Base-by-base conservation (phyloP, 805 yeast species). In the Saturnispora quitensis region DNA sequence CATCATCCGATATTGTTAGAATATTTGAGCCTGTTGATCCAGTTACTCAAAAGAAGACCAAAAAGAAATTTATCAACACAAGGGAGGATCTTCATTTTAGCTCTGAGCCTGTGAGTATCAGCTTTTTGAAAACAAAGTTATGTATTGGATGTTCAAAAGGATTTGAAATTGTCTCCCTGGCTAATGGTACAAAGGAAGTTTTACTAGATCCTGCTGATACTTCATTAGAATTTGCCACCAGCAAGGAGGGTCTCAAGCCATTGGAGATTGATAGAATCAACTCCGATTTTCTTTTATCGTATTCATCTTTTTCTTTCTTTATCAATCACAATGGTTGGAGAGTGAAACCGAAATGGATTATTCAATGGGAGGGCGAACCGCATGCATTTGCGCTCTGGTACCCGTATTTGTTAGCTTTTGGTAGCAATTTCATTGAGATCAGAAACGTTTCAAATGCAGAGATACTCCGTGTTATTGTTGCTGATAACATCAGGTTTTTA, bases 181-280 rank as follows among this genome's bases (percentile, higher is more conserved):
- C 85, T 54, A 87, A 85, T 50, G 84, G 87, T 53, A 86, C 82
- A 54, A 89, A 86, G 68, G 97, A 93, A 68, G 82, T 93, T 9
- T 77, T 93, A 48, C 73, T 93, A 60, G 98, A 93, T 69, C 97
- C 96, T n/a, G 99, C 98, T 0, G 99, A 93, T 63, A 95, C 98
- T 0, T 89, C 97, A 18, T 74, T 93, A 50, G 99, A 93, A 62
- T 93, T 93, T 72, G 97, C 93, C 13, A 87, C 81, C 53, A 86
- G 80, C 54, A 74, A 85, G 54, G 96, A 89, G 66, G 80, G 82
- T 2, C 40, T 56, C 2, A 86, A 87, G 61, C 99, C 99, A 18
- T 78, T 89, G 66, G 89, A 95, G 4, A 89, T 93, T 54, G 95
- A 91, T 65, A 78, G 96, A 55, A 81, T 93, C 53, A 93, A 91